Evolutionary conservation across 306 rosid species (phyloP).

Genomic region (Castanopsis chinensis): DNA sequence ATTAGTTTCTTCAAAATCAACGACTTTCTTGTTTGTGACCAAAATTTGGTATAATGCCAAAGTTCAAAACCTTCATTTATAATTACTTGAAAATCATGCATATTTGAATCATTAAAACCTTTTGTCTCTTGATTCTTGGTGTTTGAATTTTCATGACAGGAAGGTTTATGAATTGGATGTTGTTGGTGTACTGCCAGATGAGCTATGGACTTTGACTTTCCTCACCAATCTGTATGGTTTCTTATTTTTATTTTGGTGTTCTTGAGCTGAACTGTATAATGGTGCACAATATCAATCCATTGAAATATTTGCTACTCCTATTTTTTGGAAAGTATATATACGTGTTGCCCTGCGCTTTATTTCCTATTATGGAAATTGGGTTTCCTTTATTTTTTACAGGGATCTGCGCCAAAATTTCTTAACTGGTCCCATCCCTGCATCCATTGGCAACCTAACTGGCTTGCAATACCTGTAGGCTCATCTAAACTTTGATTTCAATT

Average conservation of each 20-base stretch:
- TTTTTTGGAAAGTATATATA: neutral
- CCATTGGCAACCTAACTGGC: constrained; percentile 57
- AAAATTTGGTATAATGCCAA: neutral
- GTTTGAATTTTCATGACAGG: constrained; percentile 35
- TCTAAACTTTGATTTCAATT: neutral
- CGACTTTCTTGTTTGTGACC: too few species aligned
- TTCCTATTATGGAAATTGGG: neutral
- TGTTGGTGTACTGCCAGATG: constrained; percentile 60
- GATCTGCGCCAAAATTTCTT: constrained; percentile 54
- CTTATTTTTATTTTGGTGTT: neutral
- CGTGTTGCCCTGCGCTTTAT: neutral
- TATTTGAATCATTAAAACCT: neutral
- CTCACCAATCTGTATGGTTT: constrained; percentile 56
- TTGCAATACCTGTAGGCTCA: constrained; percentile 66
- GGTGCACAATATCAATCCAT: neutral
- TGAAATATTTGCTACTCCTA: neutral
- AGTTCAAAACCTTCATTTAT: constrained; percentile 1
- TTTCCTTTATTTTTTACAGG: constrained; percentile 39
- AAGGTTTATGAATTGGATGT: constrained; percentile 44
- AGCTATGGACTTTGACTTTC: constrained; percentile 64
- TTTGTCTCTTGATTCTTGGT: neutral
- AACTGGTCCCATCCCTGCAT: constrained; percentile 62
- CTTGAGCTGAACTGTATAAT: neutral
- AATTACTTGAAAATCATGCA: neutral
- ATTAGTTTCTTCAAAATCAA: too few species aligned